Percentiles rank a stretch among this genome's conserved stretches.
phyloP scores from a whole-genome alignment of 345 rosid species.

The thale cress (Arabidopsis thaliana) region DNA sequence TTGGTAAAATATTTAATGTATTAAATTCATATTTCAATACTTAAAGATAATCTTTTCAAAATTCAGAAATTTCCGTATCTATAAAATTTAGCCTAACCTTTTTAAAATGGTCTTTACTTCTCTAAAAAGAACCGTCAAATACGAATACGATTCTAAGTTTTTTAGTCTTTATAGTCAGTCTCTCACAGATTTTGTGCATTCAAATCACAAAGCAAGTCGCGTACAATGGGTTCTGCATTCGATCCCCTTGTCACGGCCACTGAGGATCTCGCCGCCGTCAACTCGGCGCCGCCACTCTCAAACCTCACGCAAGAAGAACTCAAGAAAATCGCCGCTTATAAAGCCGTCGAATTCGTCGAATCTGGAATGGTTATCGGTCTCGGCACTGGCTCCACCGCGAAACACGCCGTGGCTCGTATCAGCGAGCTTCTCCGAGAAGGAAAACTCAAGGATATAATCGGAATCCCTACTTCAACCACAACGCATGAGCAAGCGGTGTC shows the following conservation, averaged over 20 bases:
- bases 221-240: constrained; percentile 34
- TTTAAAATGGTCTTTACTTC: not conserved
- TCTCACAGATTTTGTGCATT: constrained; percentile 22
- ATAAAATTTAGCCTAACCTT: constrained; percentile 1
- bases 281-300: constrained; percentile 39
- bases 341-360: constrained; percentile 88
- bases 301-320: constrained; percentile 78
- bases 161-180: not conserved
- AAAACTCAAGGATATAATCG: constrained; percentile 64
- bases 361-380: constrained; percentile 98
- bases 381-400: constrained; percentile 97
- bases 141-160: constrained; percentile 36
- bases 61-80: constrained; percentile 11
- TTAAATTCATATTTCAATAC: not conserved
- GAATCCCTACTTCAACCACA: constrained; percentile 83
- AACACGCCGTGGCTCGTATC: constrained; percentile 84
- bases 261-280: constrained; percentile 38
- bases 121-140: constrained; percentile 36
- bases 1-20: not conserved
- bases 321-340: constrained; percentile 77
- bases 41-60: not conserved
- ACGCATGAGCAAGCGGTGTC: constrained; percentile 85
- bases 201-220: constrained; percentile 11
- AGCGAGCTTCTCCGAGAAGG: constrained; percentile 81
- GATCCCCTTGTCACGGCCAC: constrained; percentile 37